Percentiles rank a stretch among this genome's conserved stretches.
Conservation (phyloP, 106 monocot genomes). For the Apostasia ramifera region DNA sequence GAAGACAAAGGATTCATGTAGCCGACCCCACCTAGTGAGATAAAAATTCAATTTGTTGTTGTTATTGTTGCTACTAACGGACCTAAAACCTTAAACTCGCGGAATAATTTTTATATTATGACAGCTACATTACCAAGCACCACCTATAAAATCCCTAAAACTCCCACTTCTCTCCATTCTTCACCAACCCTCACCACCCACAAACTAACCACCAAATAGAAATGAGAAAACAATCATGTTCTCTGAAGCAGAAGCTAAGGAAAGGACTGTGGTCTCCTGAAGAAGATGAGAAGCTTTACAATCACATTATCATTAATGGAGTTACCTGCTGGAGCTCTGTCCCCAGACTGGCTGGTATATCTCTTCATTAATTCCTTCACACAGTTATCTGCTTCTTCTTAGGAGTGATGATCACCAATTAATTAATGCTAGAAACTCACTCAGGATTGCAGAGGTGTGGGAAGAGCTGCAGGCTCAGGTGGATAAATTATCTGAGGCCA, state of each 20-base stretch:
- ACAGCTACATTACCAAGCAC: no score
- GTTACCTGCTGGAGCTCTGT: conserved; percentile 47
- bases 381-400: no score
- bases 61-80: no score
- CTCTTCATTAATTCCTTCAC: background rate
- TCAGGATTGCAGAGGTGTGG: conserved; percentile 92
- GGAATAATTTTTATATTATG: no score
- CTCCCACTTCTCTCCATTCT: background rate
- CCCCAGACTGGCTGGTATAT: conserved; percentile 24
- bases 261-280: conserved; percentile 43
- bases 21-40: no score
- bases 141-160: background rate
- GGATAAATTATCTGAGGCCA: conserved; percentile 88
- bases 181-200: no score
- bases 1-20: no score
- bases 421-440: background rate
- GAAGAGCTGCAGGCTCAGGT: conserved; percentile 86
- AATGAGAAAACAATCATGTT: conserved; percentile 36
- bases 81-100: no score
- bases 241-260: conserved; percentile 38
- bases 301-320: conserved; percentile 26
- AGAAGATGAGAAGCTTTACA: conserved; percentile 38
- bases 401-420: no score
- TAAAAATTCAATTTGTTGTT: no score
- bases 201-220: background rate